Percentiles rank a stretch among this genome's conserved stretches.
phyloP scores from a whole-genome alignment of 2,329 filamentous ascomycete species.

The Fusarium scirpi region DNA sequence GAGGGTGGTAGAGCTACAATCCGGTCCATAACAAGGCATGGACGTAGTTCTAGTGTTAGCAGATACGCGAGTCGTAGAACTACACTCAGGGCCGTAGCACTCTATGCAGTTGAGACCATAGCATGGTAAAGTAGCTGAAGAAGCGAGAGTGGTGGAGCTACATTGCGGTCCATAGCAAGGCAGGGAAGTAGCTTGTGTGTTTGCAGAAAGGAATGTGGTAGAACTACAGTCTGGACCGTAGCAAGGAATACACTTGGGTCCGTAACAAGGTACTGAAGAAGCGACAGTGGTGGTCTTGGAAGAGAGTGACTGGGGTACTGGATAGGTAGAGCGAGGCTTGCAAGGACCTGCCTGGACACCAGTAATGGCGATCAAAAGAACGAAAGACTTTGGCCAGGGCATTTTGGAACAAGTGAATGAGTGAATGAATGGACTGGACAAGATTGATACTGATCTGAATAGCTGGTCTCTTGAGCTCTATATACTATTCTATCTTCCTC shows the following conservation, averaged over 20 bases:
- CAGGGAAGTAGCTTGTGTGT: background rate
- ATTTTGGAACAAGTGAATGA: conserved; percentile 23
- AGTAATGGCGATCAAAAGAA: conserved; percentile 28
- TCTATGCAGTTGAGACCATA: background rate
- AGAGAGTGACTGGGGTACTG: conserved; percentile 16
- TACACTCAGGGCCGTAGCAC: background rate
- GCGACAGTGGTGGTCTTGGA: conserved; percentile 1
- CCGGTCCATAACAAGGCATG: background rate
- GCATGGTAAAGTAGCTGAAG: background rate
- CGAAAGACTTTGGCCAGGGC: conserved; percentile 31
- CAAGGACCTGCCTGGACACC: conserved; percentile 25
- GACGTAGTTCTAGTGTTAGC: background rate
- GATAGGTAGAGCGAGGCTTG: conserved; percentile 34
- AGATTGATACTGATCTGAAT: background rate
- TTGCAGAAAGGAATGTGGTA: background rate
- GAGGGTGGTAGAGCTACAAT: background rate
- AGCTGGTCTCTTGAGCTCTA: background rate
- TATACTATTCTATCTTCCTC: background rate
- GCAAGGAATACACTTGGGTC: background rate
- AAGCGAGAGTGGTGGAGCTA: background rate
- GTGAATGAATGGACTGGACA: conserved; percentile 18
- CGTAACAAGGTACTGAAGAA: background rate
- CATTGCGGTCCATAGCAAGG: background rate
- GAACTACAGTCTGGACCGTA: background rate
- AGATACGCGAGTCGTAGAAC: background rate